Conservation (phyloP, 192 early-diverging fungal species). For the Coemansia sp. region DNA sequence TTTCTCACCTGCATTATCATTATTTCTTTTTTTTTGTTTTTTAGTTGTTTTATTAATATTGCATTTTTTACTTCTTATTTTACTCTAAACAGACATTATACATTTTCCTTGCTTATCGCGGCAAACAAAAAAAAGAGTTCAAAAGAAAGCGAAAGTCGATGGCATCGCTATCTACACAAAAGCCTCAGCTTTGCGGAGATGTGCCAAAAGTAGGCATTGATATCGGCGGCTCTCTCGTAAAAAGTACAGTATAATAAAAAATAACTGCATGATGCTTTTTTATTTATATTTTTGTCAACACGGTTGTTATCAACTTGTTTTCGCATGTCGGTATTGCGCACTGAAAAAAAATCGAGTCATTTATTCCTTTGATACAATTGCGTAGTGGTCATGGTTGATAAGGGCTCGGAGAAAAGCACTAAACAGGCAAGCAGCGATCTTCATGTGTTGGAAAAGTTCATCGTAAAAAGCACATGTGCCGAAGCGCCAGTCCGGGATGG, state of each 20-base stretch:
- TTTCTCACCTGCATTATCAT: too few species aligned
- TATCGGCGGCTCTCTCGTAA: slow-evolving; percentile 33
- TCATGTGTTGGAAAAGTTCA: slow-evolving; percentile 1
- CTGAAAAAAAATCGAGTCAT: too few species aligned
- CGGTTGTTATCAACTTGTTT: neutral
- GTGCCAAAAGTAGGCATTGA: slow-evolving; percentile 22
- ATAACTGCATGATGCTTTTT: neutral
- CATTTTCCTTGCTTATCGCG: neutral
- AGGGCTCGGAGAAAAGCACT: slow-evolving; percentile 1
- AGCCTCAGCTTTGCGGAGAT: neutral
- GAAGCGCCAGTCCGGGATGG: neutral
- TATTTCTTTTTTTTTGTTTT: neutral
- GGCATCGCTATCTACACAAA: neutral
- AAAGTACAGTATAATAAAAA: slow-evolving; percentile 11
- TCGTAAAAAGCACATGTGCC: neutral
- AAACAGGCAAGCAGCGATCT: neutral
- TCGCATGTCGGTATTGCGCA: too few species aligned
- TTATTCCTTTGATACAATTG: neutral
- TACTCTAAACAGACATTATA: too few species aligned
- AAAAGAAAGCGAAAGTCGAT: neutral
- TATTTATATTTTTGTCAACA: neutral
- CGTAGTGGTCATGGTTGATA: slow-evolving; percentile 5
- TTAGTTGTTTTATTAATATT: neutral
- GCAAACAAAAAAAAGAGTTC: neutral
- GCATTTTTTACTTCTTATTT: neutral